Evolutionary conservation across 257 asterid genomes (phyloP).

Genomic region (Salvia miltiorrhiza): DNA sequence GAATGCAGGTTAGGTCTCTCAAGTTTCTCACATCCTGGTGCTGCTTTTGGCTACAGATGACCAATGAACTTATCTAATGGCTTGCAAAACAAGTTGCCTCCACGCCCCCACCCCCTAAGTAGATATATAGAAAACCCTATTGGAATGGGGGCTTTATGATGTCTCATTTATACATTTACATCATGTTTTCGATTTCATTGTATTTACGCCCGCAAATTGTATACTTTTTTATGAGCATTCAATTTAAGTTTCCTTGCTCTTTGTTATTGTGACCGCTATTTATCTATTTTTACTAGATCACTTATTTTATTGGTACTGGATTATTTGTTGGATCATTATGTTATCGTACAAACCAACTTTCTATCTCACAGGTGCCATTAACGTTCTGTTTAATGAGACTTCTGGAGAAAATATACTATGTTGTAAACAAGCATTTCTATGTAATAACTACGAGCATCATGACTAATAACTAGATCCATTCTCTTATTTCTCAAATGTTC

Average conservation of each 20-base stretch:
- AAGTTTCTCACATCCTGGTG: not conserved
- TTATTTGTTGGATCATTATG: not conserved
- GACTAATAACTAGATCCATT: too few species aligned
- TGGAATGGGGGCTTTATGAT: not conserved
- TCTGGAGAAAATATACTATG: not conserved
- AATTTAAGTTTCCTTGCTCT: not conserved
- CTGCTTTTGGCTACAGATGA: not conserved
- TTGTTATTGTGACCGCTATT: not conserved
- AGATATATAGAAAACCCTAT: not conserved
- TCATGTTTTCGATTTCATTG: not conserved
- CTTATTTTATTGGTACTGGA: not conserved
- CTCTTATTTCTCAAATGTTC: too few species aligned
- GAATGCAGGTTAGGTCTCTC: constrained; percentile 57
- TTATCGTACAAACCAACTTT: not conserved
- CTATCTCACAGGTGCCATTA: not conserved
- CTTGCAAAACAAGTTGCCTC: too few species aligned
- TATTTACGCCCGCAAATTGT: not conserved
- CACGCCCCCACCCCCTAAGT: too few species aligned
- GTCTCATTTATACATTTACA: not conserved
- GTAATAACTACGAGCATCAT: too few species aligned
- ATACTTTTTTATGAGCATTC: not conserved
- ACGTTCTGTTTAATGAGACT: not conserved
- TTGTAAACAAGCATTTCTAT: not conserved
- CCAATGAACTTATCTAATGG: not conserved
- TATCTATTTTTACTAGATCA: not conserved